phyloP scores from a whole-genome alignment of 139 green algal genomes.

The Marvania coccoides region DNA sequence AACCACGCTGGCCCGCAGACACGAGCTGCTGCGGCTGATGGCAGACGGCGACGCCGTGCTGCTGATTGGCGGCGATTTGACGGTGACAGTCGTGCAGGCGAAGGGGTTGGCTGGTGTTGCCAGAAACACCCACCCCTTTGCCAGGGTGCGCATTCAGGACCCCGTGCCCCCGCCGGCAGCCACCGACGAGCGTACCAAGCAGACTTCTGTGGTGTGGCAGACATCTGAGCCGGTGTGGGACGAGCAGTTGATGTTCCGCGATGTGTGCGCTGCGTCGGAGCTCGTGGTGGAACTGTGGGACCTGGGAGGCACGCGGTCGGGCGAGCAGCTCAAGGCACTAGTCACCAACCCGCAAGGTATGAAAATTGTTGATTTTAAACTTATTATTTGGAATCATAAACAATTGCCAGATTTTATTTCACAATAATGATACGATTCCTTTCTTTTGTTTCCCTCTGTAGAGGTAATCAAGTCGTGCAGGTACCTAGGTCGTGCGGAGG shows the following conservation, averaged over 20 bases:
- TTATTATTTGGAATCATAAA: background rate
- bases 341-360: slow-evolving; percentile 14
- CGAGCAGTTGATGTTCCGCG: slow-evolving; percentile 37
- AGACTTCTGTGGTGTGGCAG: slow-evolving; percentile 45
- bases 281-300: slow-evolving; percentile 63
- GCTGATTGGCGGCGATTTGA: slow-evolving; percentile 50
- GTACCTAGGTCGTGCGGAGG: slow-evolving; percentile 45
- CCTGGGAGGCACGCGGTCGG: slow-evolving; percentile 29
- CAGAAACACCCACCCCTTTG: slow-evolving; percentile 39
- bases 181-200: slow-evolving; percentile 21
- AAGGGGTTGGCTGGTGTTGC: slow-evolving; percentile 22
- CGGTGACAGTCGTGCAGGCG: slow-evolving; percentile 36
- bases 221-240: slow-evolving; percentile 37
- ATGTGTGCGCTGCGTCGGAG: slow-evolving; percentile 37
- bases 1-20: background rate
- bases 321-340: slow-evolving; percentile 27
- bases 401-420: background rate
- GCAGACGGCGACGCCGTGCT: slow-evolving; percentile 31
- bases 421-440: background rate
- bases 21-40: slow-evolving; percentile 29
- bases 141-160: slow-evolving; percentile 27
- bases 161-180: slow-evolving; percentile 6
- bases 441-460: background rate
- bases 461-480: slow-evolving; percentile 39
- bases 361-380: slow-evolving; percentile 7